Evolutionary conservation across 257 asterid species (phyloP), one percentile per base, ranked within the genome.

Genomic region (Capsicum pubescens): DNA sequence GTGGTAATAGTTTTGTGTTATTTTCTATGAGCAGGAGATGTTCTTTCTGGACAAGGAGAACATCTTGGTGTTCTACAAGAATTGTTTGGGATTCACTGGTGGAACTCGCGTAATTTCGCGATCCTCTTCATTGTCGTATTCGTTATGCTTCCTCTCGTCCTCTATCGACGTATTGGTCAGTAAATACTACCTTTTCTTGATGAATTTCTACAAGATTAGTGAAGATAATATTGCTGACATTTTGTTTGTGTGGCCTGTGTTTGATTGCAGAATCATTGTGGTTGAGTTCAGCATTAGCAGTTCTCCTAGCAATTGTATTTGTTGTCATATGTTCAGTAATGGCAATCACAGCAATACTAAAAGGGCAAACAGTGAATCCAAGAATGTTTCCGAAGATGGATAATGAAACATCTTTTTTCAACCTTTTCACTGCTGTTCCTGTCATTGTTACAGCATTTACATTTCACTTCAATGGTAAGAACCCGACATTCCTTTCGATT

Each of bases 11-110:
- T 12, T 12, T 16, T 85, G 1, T 58, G 81, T 69, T 52, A 26
- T 52, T 52, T 74, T 32, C 50, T 77, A 54, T 54, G 84, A 70
- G 16, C 93, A 95, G 99, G 99, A 80, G 99, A 96, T 86, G 99
- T 96, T 17, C 92, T 96, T 0, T 93, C 97, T 17, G 99, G 99
- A 8, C 92, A 91, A 69, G 99, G 98, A 32, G 94, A 90, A 26
- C 98, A 96, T 77, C 32, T 54, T 84, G 99, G 99, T 19, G 92
- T 96, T 79, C 67, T 96, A 83, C 99, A 94, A 83, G 97, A 92
- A 90, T 94, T 98, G 99, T 93, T 94, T 66, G 99, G 99, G 5
- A 82, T 87, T 76, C 97, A 96, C 7, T 94, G 99, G 99, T 96
- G 99, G 99, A 96, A 92, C 54, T 76, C 87, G 21, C 98, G 99